Conservation (phyloP, 495 filamentous ascomycete species). For the Bombardia bombarda region DNA sequence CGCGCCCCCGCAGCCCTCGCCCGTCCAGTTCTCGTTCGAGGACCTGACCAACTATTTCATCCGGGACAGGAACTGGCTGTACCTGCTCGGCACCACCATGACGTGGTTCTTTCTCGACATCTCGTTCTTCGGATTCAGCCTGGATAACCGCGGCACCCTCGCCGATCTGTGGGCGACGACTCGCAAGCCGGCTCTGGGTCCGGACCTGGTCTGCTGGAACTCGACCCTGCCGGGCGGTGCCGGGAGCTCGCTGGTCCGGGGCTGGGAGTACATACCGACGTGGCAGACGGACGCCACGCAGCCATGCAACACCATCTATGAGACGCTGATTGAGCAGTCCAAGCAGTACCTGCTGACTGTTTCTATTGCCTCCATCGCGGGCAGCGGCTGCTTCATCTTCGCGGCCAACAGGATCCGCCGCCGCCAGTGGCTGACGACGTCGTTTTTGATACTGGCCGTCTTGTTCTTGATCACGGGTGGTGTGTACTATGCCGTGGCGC, state of each 20-base stretch:
- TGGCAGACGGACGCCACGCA: constrained; percentile 29
- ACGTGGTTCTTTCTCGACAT: constrained; percentile 33
- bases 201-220: constrained; percentile 41
- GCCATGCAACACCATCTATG: constrained; percentile 49
- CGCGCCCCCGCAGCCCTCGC: constrained; percentile 7
- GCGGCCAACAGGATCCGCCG: constrained; percentile 59
- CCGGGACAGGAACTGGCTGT: constrained; percentile 28
- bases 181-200: constrained; percentile 1
- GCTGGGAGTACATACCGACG: constrained; percentile 19
- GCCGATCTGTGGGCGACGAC: constrained; percentile 27
- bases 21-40: constrained; percentile 21
- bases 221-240: constrained; percentile 43
- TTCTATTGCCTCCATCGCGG: constrained; percentile 55
- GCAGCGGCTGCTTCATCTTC: constrained; percentile 29
- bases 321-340: constrained; percentile 57
- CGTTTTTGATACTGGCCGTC: constrained; percentile 61
- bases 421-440: constrained; percentile 36
- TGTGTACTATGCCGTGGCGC: constrained; percentile 49
- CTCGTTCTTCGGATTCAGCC: constrained; percentile 28
- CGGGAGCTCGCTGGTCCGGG: constrained; percentile 19
- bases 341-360: constrained; percentile 61
- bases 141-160: constrained; percentile 27
- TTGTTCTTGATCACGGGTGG: constrained; percentile 74
- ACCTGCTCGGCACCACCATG: constrained; percentile 27
- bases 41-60: constrained; percentile 25